phyloP scores from a whole-genome alignment of 139 green algal genomes.

The Eudorina sp. region DNA sequence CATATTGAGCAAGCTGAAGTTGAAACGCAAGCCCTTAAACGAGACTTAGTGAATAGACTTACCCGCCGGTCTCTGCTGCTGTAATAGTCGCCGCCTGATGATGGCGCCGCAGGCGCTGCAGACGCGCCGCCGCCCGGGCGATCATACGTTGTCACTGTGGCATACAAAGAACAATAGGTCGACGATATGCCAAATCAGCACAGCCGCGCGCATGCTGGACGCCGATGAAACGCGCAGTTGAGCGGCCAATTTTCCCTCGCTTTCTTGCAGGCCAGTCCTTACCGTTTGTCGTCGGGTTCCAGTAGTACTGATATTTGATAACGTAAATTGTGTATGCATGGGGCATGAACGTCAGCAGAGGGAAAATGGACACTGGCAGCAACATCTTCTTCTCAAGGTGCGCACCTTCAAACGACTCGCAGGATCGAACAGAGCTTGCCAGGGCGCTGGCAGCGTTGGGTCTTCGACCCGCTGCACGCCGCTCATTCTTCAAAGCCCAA shows the following conservation, averaged over 20 bases:
- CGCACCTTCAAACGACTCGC: slow-evolving; percentile 48
- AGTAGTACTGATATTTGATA: slow-evolving; percentile 94
- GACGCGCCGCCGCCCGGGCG: slow-evolving; percentile 56
- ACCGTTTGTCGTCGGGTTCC: slow-evolving; percentile 84
- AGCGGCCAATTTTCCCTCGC: not conserved
- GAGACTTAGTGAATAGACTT: not conserved
- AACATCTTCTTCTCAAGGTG: no score
- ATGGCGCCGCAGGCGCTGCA: not conserved
- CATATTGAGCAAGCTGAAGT: not conserved
- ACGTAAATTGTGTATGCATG: no score
- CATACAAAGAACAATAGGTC: no score
- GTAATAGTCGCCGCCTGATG: slow-evolving; percentile 31
- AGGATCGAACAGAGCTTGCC: slow-evolving; percentile 72
- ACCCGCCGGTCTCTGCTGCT: slow-evolving; percentile 28
- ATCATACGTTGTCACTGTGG: slow-evolving; percentile 80
- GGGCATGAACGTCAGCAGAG: no score
- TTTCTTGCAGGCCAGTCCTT: slow-evolving; percentile 6
- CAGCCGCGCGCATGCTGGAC: no score
- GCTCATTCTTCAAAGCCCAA: slow-evolving; percentile 36
- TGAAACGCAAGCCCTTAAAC: not conserved
- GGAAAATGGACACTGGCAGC: not conserved
- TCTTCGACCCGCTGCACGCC: slow-evolving; percentile 54
- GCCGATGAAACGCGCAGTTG: not conserved
- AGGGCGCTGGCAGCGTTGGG: slow-evolving; percentile 50
- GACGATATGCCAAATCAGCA: no score